phyloP scores from a whole-genome alignment of 495 filamentous ascomycete species.

The Glarea lozoyensis region DNA sequence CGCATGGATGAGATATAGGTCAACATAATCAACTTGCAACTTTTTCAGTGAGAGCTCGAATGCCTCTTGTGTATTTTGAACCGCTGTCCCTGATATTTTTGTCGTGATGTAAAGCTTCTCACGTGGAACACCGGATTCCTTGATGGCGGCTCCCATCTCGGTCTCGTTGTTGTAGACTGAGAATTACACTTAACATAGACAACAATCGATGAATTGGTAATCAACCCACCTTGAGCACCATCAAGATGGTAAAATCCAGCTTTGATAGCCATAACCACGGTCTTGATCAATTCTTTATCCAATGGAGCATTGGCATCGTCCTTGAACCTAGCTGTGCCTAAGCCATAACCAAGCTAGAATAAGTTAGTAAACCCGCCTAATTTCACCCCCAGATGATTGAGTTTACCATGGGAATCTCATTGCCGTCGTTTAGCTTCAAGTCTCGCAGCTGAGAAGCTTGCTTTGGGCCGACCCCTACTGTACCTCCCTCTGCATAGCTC shows the following conservation, averaged over 20 bases:
- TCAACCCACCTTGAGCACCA: conserved; percentile 53
- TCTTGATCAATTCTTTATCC: conserved; percentile 46
- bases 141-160: conserved; percentile 68
- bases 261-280: conserved; percentile 58
- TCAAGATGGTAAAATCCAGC: conserved; percentile 71
- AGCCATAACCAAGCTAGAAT: conserved; percentile 67
- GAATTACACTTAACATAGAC: neutral
- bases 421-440: conserved; percentile 64
- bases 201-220: neutral
- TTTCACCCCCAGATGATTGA: neutral
- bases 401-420: conserved; percentile 62
- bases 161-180: conserved; percentile 70
- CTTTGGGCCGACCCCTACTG: conserved; percentile 23
- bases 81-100: conserved; percentile 51
- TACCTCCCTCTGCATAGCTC: conserved; percentile 5
- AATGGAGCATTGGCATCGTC: conserved; percentile 23
- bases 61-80: conserved; percentile 50
- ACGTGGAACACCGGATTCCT: conserved; percentile 54
- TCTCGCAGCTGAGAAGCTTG: conserved; percentile 26
- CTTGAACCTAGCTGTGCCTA: conserved; percentile 31
- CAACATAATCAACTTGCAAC: conserved; percentile 70
- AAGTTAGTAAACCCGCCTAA: no score
- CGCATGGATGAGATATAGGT: conserved; percentile 75
- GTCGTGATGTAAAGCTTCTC: conserved; percentile 69
- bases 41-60: conserved; percentile 65